Base-by-base conservation (phyloP, 306 rosid species). In the Spatholobus suberectus region DNA sequence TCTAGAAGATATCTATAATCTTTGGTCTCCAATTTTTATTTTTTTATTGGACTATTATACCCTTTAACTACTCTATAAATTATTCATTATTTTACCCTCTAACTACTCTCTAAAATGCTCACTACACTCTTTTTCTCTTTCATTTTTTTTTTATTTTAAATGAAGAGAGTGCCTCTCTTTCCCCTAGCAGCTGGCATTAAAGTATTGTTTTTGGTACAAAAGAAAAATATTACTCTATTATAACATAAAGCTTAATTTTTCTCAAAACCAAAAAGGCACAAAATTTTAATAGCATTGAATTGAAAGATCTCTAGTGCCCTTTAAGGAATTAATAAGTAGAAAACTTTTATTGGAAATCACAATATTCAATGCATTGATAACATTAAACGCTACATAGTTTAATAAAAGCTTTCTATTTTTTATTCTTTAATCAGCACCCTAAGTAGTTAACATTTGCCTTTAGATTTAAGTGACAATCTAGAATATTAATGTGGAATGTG, bases 181-280 rank as follows among this genome's bases (percentile, higher is more conserved):
- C n/a, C n/a, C n/a, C n/a, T n/a, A 18, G n/a, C 55, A 44, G 24
- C 26, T 23, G 38, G 8, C 44, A 54, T 68, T 57, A 17, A 57
- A 54, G 71, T 44, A 37, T 18, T 73, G 38, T 1, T 47, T 46
- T 37, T 37, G 11, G 13, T 32, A 54, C 47, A 43, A 26, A n/a
- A 32, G 4, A 74, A 73, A 75, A 54, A 34, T 14, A 78, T 57
- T 54, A 15, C 37, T 66, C 51, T 20, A 51, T 49, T 74, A 76
- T 29, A 73, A 54, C 76, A 66, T 82, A 23, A 65, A 38, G 74
- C 68, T 65, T 24, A 26, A n/a, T 24, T 72, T 44, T 85, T 78
- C 35, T 71, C 61, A 81, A 52, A 76, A 67, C 54, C n/a, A 44
- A 44, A 55, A 57, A 5, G 14, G 52, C 8, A 57, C 15, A 72